Evolutionary conservation across 371 early-diverging fungal species (phyloP).

Genomic region (Blakeslea trispora): DNA sequence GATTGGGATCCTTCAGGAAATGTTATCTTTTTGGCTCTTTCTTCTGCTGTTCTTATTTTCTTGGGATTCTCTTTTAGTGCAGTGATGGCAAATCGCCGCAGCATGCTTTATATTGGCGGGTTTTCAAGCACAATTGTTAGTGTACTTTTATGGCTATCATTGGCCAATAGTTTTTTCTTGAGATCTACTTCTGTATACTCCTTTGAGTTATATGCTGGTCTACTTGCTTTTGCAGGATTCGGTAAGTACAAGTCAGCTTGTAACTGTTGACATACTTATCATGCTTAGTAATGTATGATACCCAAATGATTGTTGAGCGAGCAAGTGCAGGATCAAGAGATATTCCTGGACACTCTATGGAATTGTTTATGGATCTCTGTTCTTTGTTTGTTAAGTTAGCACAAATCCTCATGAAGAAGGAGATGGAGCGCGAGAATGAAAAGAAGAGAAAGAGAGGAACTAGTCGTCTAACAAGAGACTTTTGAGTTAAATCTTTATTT

Average conservation of each 20-base stretch:
- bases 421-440: conserved; percentile 33
- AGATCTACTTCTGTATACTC: conserved; percentile 44
- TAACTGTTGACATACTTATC: not conserved
- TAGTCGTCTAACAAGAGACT: conserved; percentile 16
- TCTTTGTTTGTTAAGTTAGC: conserved; percentile 57
- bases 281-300: conserved; percentile 56
- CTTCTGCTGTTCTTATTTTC: conserved; percentile 54
- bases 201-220: conserved; percentile 55
- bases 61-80: conserved; percentile 51
- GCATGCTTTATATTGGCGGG: conserved; percentile 49
- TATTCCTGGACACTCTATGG: conserved; percentile 50
- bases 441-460: conserved; percentile 15
- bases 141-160: conserved; percentile 40
- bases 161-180: conserved; percentile 50
- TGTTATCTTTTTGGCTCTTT: conserved; percentile 36
- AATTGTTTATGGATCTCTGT: conserved; percentile 57
- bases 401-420: conserved; percentile 43
- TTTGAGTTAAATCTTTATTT: not conserved
- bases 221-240: conserved; percentile 54
- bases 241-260: conserved; percentile 27
- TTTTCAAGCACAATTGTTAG: conserved; percentile 42
- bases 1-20: conserved; percentile 42
- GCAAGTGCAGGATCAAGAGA: conserved; percentile 53
- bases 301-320: conserved; percentile 60
- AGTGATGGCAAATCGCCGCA: conserved; percentile 47